Conservation (phyloP, 306 rosid genomes). For the Malus orientalis region DNA sequence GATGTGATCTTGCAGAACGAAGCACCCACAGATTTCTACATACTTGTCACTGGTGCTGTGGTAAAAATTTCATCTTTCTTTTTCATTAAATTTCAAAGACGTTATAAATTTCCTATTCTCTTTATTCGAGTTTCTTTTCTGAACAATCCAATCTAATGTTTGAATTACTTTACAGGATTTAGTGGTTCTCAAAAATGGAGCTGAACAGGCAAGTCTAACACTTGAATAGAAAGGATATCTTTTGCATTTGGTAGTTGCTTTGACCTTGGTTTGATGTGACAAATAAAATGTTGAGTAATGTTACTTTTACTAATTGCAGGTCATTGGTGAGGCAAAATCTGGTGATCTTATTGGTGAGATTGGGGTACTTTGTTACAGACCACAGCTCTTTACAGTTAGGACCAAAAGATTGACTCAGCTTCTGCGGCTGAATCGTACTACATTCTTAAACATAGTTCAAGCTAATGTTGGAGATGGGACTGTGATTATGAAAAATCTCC, state of each 20-base stretch:
- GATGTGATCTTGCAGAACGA: conserved; percentile 93
- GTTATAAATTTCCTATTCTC: neutral
- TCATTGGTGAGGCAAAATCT: conserved; percentile 63
- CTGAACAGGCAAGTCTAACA: conserved; percentile 56
- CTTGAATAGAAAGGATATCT: neutral
- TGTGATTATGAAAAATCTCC: conserved; percentile 86
- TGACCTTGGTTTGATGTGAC: neutral
- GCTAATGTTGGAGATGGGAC: conserved; percentile 90
- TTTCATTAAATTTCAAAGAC: neutral
- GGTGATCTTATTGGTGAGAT: conserved; percentile 86
- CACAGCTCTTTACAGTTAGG: conserved; percentile 77
- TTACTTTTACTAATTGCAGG: conserved; percentile 32
- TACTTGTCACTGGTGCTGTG: conserved; percentile 83
- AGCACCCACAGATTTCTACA: conserved; percentile 90
- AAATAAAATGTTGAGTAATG: neutral
- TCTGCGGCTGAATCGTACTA: conserved; percentile 67
- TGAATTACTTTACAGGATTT: conserved; percentile 49
- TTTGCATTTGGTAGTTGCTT: neutral
- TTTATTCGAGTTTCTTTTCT: neutral
- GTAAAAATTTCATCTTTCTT: conserved; percentile 30
- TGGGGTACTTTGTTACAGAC: conserved; percentile 88
- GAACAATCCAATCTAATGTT: conserved; percentile 10
- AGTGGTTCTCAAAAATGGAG: conserved; percentile 57
- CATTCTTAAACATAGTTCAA: conserved; percentile 66
- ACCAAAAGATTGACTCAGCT: conserved; percentile 80